Evolutionary conservation across 2,329 filamentous ascomycete species (phyloP), one percentile per base, ranked within the genome.

Genomic region (Elsinoe necatrix): DNA sequence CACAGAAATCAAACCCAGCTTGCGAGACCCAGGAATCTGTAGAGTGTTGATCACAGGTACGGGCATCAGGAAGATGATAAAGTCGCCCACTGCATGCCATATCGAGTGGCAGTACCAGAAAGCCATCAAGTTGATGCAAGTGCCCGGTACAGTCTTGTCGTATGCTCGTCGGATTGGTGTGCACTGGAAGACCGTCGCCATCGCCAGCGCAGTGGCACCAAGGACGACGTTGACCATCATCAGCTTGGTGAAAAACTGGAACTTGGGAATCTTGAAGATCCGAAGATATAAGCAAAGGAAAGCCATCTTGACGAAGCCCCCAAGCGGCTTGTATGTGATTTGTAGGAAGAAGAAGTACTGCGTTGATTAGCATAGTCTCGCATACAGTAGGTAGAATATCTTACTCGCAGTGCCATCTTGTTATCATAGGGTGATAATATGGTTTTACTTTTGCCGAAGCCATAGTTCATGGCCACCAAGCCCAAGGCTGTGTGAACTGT

Each of bases 61-160:
- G 1, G 60, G 60, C 37, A 61, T 48, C 3, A 59, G 18, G 14
- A 61, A 41, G 7, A 60, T 56, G n/a, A 58, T 23, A 25, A 61
- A 14, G 31, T 61, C 58, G 39, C 48, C 48, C 1, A 52, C 31
- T 1, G 48, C 48, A 20, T 52, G 48, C 48, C 48, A 52, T 2
- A 52, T 25, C 1, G 48, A 52, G 18, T 52, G 48, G 1, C 31
- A 8, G 21, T 52, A 52, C 48, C 48, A 52, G 48, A 52, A 52
- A 34, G 48, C 48, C 48, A 52, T 52, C 8, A 52, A 20, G 31
- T 52, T 52, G 20, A 52, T 52, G 48, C 48, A 52, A 39, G 48
- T 52, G 4, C 48, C 48, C 2, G 48, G 48, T 2, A 52, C 29
- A n/a, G 48, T 16, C 48, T 52, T 52, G 48, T 52, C 31, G 48